Conservation (phyloP, 2,329 filamentous ascomycete species). For the Colletotrichum karsti region DNA sequence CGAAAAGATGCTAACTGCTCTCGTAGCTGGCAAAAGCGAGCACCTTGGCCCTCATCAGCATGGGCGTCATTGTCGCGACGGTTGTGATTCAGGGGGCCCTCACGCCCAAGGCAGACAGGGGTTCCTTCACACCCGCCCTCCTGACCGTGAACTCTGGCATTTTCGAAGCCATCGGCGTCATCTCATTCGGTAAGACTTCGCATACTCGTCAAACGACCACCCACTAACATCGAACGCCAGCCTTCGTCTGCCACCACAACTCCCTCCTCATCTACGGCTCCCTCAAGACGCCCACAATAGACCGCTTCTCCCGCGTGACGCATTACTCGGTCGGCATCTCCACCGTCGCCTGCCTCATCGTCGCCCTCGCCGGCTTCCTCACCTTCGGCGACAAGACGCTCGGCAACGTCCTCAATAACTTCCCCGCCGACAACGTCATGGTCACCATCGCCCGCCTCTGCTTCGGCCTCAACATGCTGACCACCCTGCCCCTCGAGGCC, state of each 20-base stretch:
- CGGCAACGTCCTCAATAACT: constrained; percentile 98
- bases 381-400: constrained; percentile 92
- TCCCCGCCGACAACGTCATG: constrained; percentile 87
- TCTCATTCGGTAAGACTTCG: constrained; percentile 80
- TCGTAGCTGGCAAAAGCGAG: constrained; percentile 91
- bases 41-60: constrained; percentile 90
- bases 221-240: constrained; percentile 51
- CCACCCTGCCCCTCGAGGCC: constrained; percentile 92
- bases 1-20: constrained; percentile 2
- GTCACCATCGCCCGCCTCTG: constrained; percentile 94
- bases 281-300: constrained; percentile 90
- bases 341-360: constrained; percentile 87
- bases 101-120: constrained; percentile 76
- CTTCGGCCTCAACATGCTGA: constrained; percentile 99
- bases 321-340: constrained; percentile 93
- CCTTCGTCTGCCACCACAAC: constrained; percentile 87
- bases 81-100: constrained; percentile 85
- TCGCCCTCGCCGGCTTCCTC: constrained; percentile 90
- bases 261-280: constrained; percentile 97
- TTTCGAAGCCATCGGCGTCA: constrained; percentile 96
- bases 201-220: neutral
- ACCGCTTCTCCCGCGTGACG: constrained; percentile 92
- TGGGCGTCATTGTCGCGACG: constrained; percentile 88
- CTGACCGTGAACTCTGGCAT: constrained; percentile 87
- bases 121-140: constrained; percentile 73